phyloP scores from a whole-genome alignment of 2,329 filamentous ascomycete genomes.

The Cladosporium sp. region DNA sequence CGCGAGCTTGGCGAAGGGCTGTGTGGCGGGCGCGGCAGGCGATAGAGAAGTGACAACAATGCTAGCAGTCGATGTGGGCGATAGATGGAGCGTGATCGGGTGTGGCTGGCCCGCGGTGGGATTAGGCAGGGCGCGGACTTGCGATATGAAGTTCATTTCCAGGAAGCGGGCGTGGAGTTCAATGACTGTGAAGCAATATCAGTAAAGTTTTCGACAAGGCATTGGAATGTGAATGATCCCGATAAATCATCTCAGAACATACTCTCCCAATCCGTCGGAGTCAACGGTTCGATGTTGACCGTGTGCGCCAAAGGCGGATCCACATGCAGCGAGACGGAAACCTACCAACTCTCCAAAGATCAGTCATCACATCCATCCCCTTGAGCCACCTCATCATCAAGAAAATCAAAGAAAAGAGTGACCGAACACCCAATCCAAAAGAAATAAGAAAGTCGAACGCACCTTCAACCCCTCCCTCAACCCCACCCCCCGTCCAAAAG shows the following conservation, averaged over 20 bases:
- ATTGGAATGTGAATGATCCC: constrained; percentile 14
- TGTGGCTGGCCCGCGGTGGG: constrained; percentile 62
- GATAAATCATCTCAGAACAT: constrained; percentile 24
- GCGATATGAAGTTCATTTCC: constrained; percentile 86
- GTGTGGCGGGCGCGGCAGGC: constrained; percentile 63
- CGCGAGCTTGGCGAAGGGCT: constrained; percentile 85
- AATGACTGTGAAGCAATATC: constrained; percentile 57
- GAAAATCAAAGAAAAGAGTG: not conserved
- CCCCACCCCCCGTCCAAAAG: constrained; percentile 72
- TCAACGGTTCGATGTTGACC: constrained; percentile 93
- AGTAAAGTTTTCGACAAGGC: not conserved
- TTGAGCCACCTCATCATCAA: not conserved
- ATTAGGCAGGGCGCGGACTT: constrained; percentile 91
- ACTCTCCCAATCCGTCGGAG: constrained; percentile 94
- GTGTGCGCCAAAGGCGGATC: constrained; percentile 90
- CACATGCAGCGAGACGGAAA: constrained; percentile 68
- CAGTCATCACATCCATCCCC: constrained; percentile 11
- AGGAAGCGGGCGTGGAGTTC: constrained; percentile 95
- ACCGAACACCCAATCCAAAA: not conserved
- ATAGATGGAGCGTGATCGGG: constrained; percentile 85
- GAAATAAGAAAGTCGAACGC: constrained; percentile 26
- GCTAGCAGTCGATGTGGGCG: constrained; percentile 91
- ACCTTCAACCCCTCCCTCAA: constrained; percentile 79
- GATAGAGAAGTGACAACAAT: constrained; percentile 81
- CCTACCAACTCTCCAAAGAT: constrained; percentile 37